These are phyloP conservation scores for Triticum turgidum DNA, from an alignment of 176 grass and related monocot genomes.

Conservation along the genomic window DNA sequence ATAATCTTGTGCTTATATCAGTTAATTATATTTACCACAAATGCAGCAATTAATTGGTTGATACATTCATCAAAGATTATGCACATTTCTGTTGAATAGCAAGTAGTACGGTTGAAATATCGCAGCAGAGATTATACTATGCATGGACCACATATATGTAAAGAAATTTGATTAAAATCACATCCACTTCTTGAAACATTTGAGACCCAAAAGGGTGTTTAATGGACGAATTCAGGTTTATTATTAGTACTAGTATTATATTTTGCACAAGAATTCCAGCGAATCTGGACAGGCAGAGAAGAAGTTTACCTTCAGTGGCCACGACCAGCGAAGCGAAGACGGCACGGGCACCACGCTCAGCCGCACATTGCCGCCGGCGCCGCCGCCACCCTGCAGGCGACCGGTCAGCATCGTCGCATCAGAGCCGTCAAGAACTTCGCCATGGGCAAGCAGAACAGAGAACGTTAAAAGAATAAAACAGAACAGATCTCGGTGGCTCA, in stretches of 20 bases:
- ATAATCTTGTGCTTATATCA: neutral
- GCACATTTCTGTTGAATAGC: neutral
- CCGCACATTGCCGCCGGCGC: conserved; percentile 19
- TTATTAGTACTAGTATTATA: neutral
- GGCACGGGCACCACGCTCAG: neutral
- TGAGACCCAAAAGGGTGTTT: too few relatives aligned
- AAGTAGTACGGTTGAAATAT: neutral
- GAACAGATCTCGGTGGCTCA: neutral
- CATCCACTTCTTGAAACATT: neutral
- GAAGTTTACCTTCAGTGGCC: conserved; percentile 22
- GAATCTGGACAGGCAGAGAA: neutral
- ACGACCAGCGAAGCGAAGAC: neutral
- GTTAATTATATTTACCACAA: neutral
- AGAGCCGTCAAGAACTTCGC: too few relatives aligned
- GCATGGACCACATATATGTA: neutral
- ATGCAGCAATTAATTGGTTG: neutral
- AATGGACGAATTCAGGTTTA: neutral
- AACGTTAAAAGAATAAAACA: neutral
- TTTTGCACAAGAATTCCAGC: too few relatives aligned
- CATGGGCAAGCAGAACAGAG: too few relatives aligned
- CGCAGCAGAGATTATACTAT: neutral
- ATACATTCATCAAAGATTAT: neutral
- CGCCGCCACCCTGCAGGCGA: conserved; percentile 15
- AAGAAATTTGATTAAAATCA: neutral
- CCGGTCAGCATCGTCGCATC: neutral